Evolutionary conservation across 306 rosid genomes (phyloP).

Genomic region (Inga leiocalycina): DNA sequence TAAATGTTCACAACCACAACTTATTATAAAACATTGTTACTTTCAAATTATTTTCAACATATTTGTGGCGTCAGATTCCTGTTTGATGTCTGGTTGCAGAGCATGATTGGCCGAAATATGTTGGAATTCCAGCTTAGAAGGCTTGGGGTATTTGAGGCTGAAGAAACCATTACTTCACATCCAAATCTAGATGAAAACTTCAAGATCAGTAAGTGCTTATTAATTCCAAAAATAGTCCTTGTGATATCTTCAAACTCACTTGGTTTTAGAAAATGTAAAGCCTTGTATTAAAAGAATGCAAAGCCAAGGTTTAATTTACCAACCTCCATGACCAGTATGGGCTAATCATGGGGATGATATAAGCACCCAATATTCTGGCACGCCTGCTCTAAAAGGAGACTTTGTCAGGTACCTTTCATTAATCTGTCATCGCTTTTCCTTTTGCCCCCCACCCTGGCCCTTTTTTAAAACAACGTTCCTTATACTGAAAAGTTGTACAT

Average conservation of each 20-base stretch:
- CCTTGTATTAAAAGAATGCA: background rate
- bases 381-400: slow-evolving; percentile 88
- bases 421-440: slow-evolving; percentile 4
- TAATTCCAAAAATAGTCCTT: background rate
- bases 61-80: slow-evolving; percentile 1
- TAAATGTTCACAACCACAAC: background rate
- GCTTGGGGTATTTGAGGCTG: slow-evolving; percentile 80
- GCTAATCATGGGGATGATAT: slow-evolving; percentile 90
- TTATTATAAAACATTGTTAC: background rate
- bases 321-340: slow-evolving; percentile 64
- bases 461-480: background rate
- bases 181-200: slow-evolving; percentile 73
- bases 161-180: slow-evolving; percentile 78
- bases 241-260: slow-evolving; percentile 6
- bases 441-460: too few species aligned
- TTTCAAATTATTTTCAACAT: background rate
- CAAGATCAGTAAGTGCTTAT: slow-evolving; percentile 60
- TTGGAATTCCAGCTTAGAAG: slow-evolving; percentile 85
- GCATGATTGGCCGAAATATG: slow-evolving; percentile 82
- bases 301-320: slow-evolving; percentile 1
- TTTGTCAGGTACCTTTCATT: slow-evolving; percentile 64
- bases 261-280: slow-evolving; percentile 16
- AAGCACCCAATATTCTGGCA: slow-evolving; percentile 86
- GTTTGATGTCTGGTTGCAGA: slow-evolving; percentile 54
- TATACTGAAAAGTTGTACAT: background rate